Percentiles rank a stretch among this genome's conserved stretches.
Evolutionary conservation across 2,329 filamentous ascomycete genomes (phyloP).

Genomic region (Pleurostoma richardsiae): DNA sequence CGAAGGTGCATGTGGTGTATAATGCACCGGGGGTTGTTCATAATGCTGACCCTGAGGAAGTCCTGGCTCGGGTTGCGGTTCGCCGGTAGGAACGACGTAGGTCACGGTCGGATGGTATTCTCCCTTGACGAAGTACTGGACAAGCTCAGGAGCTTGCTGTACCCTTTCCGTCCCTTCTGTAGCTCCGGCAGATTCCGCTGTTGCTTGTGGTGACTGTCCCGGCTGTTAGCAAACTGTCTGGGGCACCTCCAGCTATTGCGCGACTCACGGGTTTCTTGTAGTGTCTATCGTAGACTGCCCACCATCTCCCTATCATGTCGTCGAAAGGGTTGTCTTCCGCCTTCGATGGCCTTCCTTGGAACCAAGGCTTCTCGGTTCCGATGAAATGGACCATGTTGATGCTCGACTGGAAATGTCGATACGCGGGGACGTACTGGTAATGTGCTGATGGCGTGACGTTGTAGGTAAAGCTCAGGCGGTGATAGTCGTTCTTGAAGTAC

Average conservation of each 20-base stretch:
- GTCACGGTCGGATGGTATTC: slow-evolving; percentile 37
- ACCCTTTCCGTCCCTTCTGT: background rate
- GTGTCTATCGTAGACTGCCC: slow-evolving; percentile 88
- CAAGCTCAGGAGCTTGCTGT: slow-evolving; percentile 24
- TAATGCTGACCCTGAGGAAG: slow-evolving; percentile 21
- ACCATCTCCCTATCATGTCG: slow-evolving; percentile 85
- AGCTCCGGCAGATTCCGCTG: background rate
- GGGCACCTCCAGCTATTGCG: background rate
- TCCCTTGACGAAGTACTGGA: slow-evolving; percentile 50
- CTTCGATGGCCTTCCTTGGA: slow-evolving; percentile 51
- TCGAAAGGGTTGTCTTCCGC: slow-evolving; percentile 63
- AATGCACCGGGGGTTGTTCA: slow-evolving; percentile 16
- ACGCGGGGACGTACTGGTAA: slow-evolving; percentile 96
- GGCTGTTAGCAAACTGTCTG: background rate
- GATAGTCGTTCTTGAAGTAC: slow-evolving; percentile 79
- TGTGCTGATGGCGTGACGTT: slow-evolving; percentile 95
- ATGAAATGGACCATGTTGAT: slow-evolving; percentile 96
- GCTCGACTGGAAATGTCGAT: slow-evolving; percentile 83
- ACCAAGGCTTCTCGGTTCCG: slow-evolving; percentile 86
- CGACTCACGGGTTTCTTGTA: slow-evolving; percentile 53
- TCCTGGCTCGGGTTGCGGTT: slow-evolving; percentile 18
- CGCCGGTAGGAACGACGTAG: slow-evolving; percentile 24
- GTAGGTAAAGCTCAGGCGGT: slow-evolving; percentile 89
- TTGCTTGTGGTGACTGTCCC: slow-evolving; percentile 3
- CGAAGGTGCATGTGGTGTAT: slow-evolving; percentile 6